Percentiles rank a stretch among this genome's conserved stretches.
Conservation (phyloP, 208 protist genomes). For the Lotmaria passim region DNA sequence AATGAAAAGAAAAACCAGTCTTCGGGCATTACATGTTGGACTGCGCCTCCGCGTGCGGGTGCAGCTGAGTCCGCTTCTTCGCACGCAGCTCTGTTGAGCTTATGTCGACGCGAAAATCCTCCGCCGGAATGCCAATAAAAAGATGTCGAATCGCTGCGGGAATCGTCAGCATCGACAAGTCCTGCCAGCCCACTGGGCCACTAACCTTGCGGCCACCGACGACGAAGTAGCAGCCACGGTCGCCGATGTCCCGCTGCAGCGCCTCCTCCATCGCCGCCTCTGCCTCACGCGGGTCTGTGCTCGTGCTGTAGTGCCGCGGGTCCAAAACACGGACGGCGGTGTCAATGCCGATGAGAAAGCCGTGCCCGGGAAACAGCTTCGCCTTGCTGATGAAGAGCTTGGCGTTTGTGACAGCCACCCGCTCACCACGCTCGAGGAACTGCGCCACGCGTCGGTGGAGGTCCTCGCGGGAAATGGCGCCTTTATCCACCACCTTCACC, state of each 20-base stretch:
- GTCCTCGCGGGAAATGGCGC: constrained; percentile 32
- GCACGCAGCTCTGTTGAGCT: constrained; percentile 75
- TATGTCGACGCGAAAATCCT: constrained; percentile 71
- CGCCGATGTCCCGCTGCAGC: constrained; percentile 32
- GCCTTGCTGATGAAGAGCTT: constrained; percentile 74
- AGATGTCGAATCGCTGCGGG: constrained; percentile 47
- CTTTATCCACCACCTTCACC: constrained; percentile 67
- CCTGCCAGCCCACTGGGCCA: constrained; percentile 42
- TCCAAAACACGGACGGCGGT: constrained; percentile 73
- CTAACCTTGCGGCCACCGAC: constrained; percentile 40
- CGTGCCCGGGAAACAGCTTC: constrained; percentile 60
- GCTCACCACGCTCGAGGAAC: constrained; percentile 51
- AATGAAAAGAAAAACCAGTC: not conserved
- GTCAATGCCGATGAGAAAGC: constrained; percentile 79
- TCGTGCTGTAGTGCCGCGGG: constrained; percentile 63
- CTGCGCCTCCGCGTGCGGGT: not conserved
- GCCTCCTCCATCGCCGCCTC: constrained; percentile 38
- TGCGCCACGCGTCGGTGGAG: constrained; percentile 52
- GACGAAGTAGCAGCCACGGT: constrained; percentile 49
- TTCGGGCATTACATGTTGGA: not conserved
- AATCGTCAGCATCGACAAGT: constrained; percentile 41
- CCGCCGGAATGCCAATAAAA: constrained; percentile 52
- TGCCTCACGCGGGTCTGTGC: constrained; percentile 22
- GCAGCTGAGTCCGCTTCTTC: not conserved
- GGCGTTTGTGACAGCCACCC: constrained; percentile 65